Evolutionary conservation across 345 rosid species (phyloP).

Genomic region (Citrus trifoliata): DNA sequence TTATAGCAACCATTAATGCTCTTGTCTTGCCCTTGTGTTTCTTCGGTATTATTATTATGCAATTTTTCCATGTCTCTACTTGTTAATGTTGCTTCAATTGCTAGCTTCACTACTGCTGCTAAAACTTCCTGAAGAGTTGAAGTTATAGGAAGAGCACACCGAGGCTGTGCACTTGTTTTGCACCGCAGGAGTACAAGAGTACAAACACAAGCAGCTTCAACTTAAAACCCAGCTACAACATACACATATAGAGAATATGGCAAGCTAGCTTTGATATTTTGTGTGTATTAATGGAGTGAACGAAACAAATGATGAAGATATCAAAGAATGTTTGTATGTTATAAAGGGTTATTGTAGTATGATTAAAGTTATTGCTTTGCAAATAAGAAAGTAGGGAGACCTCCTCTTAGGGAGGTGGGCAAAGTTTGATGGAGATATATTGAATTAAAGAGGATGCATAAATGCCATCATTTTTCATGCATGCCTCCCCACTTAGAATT

Average conservation of each 20-base stretch:
- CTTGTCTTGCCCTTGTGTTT: constrained; percentile 13
- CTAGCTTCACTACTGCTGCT: not conserved
- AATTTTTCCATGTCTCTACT: constrained; percentile 29
- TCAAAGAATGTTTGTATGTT: not conserved
- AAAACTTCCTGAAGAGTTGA: constrained; percentile 23
- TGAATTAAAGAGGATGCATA: constrained; percentile 11
- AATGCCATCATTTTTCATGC: constrained; percentile 25
- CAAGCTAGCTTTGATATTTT: not conserved
- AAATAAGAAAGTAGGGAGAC: constrained; percentile 17
- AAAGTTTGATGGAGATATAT: constrained; percentile 1
- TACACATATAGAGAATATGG: not conserved
- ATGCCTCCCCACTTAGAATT: constrained; percentile 26
- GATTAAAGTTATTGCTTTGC: constrained; percentile 22
- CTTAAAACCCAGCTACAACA: too few species aligned
- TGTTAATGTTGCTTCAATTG: too few species aligned
- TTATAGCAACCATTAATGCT: constrained; percentile 10
- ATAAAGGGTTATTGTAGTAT: not conserved
- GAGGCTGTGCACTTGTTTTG: constrained; percentile 58
- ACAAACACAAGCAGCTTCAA: constrained; percentile 4
- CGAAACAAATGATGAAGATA: constrained; percentile 9
- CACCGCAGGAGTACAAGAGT: constrained; percentile 59
- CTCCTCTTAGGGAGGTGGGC: constrained; percentile 15
- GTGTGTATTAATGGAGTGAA: not conserved
- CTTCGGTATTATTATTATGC: not conserved
- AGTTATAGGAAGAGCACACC: constrained; percentile 67